Evolutionary conservation across 371 early-diverging fungal genomes (phyloP).

Genomic region (Mucor indicus): DNA sequence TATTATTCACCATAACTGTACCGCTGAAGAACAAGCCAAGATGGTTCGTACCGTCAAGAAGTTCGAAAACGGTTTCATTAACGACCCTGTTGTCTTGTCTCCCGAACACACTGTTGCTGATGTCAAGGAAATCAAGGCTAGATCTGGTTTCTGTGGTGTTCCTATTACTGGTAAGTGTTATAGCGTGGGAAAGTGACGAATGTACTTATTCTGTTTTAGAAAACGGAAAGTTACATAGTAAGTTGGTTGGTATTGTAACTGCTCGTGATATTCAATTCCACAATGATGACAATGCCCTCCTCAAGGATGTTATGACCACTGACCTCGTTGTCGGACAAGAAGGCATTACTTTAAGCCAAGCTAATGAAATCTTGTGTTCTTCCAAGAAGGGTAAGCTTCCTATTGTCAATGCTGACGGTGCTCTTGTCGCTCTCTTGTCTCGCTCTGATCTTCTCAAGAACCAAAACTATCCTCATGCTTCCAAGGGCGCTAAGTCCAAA

Average conservation of each 20-base stretch:
- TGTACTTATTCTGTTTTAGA: constrained; percentile 28
- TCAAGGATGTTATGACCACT: constrained; percentile 86
- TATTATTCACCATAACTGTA: constrained; percentile 97
- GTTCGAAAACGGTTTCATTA: constrained; percentile 98
- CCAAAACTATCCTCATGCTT: constrained; percentile 89
- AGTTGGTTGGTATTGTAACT: constrained; percentile 93
- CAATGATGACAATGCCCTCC: constrained; percentile 49
- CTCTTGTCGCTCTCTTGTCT: constrained; percentile 85
- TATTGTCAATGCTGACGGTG: constrained; percentile 79
- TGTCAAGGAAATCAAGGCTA: constrained; percentile 82
- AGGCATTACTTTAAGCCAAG: constrained; percentile 86
- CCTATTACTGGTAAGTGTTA: constrained; percentile 82
- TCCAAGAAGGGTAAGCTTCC: constrained; percentile 97
- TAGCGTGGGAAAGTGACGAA: neutral
- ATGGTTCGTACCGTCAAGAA: constrained; percentile 98
- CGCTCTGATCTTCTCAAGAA: constrained; percentile 96
- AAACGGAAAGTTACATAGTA: constrained; percentile 81
- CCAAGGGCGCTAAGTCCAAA: constrained; percentile 76
- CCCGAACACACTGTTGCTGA: constrained; percentile 84
- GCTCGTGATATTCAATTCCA: constrained; percentile 94
- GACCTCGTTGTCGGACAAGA: constrained; percentile 82
- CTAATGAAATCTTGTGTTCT: constrained; percentile 81
- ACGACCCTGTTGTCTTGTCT: constrained; percentile 87
- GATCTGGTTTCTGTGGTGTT: constrained; percentile 93
- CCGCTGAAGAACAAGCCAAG: constrained; percentile 90